Percentiles rank a stretch among this genome's conserved stretches.
Conservation (phyloP, 2,329 filamentous ascomycete genomes). For the Fusarium heterosporum region DNA sequence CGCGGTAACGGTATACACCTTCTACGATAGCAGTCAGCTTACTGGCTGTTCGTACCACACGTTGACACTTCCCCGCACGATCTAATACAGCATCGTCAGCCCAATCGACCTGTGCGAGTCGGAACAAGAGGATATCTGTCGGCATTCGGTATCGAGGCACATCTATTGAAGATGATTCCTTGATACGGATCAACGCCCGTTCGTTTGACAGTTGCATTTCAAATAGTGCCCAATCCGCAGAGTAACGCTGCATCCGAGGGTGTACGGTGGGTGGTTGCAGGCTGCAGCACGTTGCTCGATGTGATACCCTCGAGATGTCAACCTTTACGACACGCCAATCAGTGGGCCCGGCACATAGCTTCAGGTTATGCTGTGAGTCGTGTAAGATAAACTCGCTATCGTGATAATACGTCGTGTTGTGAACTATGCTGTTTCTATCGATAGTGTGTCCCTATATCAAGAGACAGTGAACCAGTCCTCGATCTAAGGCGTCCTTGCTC, state of each 20-base stretch:
- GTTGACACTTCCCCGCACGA: background rate
- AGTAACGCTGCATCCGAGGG: slow-evolving; percentile 13
- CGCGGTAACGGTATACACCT: background rate
- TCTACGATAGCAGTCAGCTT: slow-evolving; percentile 10
- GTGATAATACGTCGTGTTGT: background rate
- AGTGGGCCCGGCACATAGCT: slow-evolving; percentile 1
- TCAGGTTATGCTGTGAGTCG: background rate
- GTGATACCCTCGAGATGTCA: slow-evolving; percentile 1
- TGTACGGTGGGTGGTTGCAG: slow-evolving; percentile 29
- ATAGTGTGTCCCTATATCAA: slow-evolving; percentile 23
- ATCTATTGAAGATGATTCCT: slow-evolving; percentile 17
- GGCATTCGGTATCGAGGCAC: slow-evolving; percentile 24
- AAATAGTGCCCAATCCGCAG: slow-evolving; percentile 19
- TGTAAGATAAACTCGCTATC: background rate
- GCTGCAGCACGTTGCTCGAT: background rate
- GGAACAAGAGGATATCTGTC: slow-evolving; percentile 27
- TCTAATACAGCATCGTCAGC: background rate
- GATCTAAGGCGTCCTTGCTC: background rate
- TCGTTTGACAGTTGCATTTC: slow-evolving; percentile 1
- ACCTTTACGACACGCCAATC: background rate
- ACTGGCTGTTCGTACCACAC: background rate
- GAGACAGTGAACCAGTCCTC: background rate
- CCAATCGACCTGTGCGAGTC: background rate
- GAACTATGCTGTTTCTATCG: background rate
- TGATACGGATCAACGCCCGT: slow-evolving; percentile 16